These are phyloP conservation scores for Nepenthes gracilis DNA, from an alignment of 148 eudicot genomes.

Conservation along the genomic window DNA sequence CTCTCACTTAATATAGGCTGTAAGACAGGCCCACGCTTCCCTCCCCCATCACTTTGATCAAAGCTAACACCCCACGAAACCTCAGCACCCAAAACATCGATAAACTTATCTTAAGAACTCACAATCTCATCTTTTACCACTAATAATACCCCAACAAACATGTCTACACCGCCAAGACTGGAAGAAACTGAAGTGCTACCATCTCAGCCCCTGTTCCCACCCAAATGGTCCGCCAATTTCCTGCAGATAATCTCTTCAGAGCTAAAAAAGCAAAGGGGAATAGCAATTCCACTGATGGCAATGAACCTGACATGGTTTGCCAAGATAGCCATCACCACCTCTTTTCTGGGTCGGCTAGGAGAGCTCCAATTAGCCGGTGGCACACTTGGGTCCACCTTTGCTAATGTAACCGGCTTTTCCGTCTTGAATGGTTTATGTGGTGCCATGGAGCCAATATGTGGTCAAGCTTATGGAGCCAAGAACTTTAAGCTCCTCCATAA, in stretches of 20 bases:
- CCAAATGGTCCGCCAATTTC: conserved; percentile 13
- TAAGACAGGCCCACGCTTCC: no score
- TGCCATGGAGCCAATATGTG: conserved; percentile 95
- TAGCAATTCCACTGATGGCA: conserved; percentile 42
- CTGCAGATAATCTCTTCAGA: conserved; percentile 17
- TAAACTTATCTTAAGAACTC: no score
- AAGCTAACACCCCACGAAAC: no score
- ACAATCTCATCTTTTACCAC: no score
- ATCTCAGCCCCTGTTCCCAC: background rate
- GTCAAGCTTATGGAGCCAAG: conserved; percentile 78
- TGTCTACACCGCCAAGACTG: no score
- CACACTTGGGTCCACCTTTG: conserved; percentile 64
- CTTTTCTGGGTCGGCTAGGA: conserved; percentile 69
- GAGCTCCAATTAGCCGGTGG: conserved; percentile 71
- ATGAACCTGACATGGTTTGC: conserved; percentile 75
- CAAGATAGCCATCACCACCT: conserved; percentile 57
- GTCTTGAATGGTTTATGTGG: conserved; percentile 59
- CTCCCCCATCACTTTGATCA: no score
- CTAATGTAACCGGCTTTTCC: conserved; percentile 78
- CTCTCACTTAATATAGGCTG: no score
- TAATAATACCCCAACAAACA: no score
- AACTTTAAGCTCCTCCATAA: conserved; percentile 73
- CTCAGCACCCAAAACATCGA: no score
- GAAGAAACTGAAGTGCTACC: conserved; percentile 1
- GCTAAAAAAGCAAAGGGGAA: conserved; percentile 42